Base-by-base conservation (phyloP, 352 stramenopile genomes). In the Phytophthora sojae region DNA sequence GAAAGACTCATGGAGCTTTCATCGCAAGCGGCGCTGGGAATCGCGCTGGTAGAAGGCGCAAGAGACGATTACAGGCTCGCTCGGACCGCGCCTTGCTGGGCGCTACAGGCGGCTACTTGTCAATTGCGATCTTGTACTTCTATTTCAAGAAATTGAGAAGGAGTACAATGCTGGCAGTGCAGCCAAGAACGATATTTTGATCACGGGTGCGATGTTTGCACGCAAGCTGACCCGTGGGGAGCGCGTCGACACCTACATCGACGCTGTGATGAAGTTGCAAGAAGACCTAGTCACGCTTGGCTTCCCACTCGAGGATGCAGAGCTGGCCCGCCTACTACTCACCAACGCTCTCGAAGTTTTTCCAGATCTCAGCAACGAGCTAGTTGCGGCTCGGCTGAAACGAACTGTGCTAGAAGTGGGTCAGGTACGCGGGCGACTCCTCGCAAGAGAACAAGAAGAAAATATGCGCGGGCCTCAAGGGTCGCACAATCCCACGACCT, bases 81-180 rank as follows among this genome's bases (percentile, higher is more conserved):
- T 61, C 7, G 51, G 50, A 12, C 61, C 32, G 15, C 59, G 59
- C 12, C n/a, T 66, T n/a, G 21, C 49, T 42, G 47, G 47, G 25
- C 37, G 51, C 0, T 61, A 67, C 29, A 54, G 50, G 17, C 39
- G 50, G 4, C 11, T 39, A 1, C 37, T 61, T 1, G 52, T 68
- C 6, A 68, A 50, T n/a, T 61, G 51, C n/a, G 8, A 61, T 42
- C 61, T 39, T 3, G 61, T 61, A 0, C 2, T 32, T 4, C 21
- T 53, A 17, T 58, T 66, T 14, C 49, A 66, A 14, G 59, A 66
- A 30, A 66, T 57, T 17, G 30, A 65, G 19, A 57, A 65, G 30
- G 45, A 65, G 17, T 58, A 58, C 49, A 66, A 66, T 17, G 49
- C 49, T 29, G 32, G 59, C 0, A 66, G 35, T 21, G 59, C 49